Percentiles rank a stretch among this genome's conserved stretches.
These are phyloP conservation scores for Macrolepiota albuminosa DNA, from an alignment of 768 basidiomycete genomes.

Conservation along the genomic window DNA sequence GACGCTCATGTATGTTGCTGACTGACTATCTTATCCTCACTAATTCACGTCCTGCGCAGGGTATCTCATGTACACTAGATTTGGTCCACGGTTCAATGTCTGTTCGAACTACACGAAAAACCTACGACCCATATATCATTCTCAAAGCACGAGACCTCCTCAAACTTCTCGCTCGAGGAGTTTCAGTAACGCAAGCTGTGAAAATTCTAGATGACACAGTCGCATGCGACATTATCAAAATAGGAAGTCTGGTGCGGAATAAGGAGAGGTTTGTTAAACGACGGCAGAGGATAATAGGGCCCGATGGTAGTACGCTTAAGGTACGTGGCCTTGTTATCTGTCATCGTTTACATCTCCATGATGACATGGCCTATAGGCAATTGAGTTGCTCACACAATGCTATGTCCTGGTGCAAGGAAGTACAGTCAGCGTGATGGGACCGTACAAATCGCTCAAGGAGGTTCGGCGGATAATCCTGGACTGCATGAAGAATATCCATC, in stretches of 20 bases:
- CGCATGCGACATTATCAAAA: conserved; percentile 98
- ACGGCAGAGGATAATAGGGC: conserved; percentile 94
- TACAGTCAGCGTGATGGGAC: conserved; percentile 98
- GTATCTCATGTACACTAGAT: conserved; percentile 87
- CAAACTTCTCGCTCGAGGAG: conserved; percentile 91
- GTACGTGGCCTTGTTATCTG: conserved; percentile 34
- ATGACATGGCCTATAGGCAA: conserved; percentile 54
- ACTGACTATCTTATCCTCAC: background rate
- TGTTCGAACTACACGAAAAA: conserved; percentile 94
- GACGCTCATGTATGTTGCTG: conserved; percentile 62
- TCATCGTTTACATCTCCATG: background rate
- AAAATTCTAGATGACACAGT: conserved; percentile 87
- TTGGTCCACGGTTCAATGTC: conserved; percentile 97
- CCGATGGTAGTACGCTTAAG: conserved; percentile 96
- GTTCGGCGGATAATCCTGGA: conserved; percentile 95
- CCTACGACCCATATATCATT: conserved; percentile 94
- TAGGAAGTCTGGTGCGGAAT: conserved; percentile 89
- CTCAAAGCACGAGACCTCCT: conserved; percentile 95
- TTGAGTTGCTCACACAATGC: conserved; percentile 92
- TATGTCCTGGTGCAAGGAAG: conserved; percentile 98
- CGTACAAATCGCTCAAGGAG: conserved; percentile 92
- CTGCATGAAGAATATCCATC: conserved; percentile 99
- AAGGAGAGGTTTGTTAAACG: conserved; percentile 97
- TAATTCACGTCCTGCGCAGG: conserved; percentile 39
- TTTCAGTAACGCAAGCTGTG: conserved; percentile 77